Percentiles rank a stretch among this genome's conserved stretches.
Evolutionary conservation across 257 asterid genomes (phyloP).

Genomic region (Fraxinus excelsior): DNA sequence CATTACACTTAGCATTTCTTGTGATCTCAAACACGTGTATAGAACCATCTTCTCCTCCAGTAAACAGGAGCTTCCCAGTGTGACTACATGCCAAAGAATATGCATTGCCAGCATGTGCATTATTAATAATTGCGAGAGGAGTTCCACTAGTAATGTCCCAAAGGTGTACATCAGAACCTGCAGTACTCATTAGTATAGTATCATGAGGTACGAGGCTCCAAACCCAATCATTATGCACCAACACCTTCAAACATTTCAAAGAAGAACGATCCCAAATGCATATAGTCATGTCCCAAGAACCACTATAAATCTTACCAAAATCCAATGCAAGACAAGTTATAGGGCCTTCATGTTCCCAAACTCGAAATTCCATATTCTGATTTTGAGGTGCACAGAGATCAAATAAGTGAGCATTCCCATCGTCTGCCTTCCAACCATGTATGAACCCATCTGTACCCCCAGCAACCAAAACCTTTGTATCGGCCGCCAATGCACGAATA

Average conservation of each 20-base stretch:
- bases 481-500: constrained; percentile 93
- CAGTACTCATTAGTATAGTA: constrained; percentile 18
- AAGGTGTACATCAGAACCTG: constrained; percentile 70
- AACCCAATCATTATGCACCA: constrained; percentile 87
- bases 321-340: constrained; percentile 88
- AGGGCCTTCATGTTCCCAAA: constrained; percentile 94
- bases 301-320: constrained; percentile 72
- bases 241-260: constrained; percentile 61
- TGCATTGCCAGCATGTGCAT: constrained; percentile 61
- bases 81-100: constrained; percentile 79
- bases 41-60: constrained; percentile 94
- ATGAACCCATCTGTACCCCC: constrained; percentile 96
- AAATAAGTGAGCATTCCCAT: constrained; percentile 74
- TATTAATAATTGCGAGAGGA: constrained; percentile 37
- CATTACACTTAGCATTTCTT: constrained; percentile 32
- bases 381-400: constrained; percentile 60
- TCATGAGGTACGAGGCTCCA: constrained; percentile 72
- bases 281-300: constrained; percentile 95
- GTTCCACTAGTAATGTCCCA: constrained; percentile 70
- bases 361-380: constrained; percentile 62
- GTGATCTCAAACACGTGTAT: constrained; percentile 84
- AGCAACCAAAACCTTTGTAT: constrained; percentile 71
- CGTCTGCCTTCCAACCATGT: constrained; percentile 92
- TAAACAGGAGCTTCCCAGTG: constrained; percentile 85
- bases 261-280: constrained; percentile 79